Evolutionary conservation across 352 stramenopile genomes (phyloP).

Genomic region (Stramenopiles sp.): DNA sequence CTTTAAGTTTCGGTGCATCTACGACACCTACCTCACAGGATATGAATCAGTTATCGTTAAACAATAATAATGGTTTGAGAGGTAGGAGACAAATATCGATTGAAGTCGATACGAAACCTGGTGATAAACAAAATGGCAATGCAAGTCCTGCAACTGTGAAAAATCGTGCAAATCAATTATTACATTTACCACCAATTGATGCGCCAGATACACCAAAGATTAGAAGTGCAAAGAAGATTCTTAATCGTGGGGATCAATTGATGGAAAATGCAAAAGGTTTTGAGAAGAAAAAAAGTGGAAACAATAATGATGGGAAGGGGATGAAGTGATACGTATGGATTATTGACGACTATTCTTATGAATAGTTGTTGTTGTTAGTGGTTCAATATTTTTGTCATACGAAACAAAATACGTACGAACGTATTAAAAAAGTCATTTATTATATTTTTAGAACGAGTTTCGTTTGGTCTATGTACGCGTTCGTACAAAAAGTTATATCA

Average conservation of each 20-base stretch:
- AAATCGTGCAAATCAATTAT: neutral
- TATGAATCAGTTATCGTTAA: too few relatives aligned
- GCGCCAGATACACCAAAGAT: neutral
- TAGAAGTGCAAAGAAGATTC: neutral
- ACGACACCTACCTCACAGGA: neutral
- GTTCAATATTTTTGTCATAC: neutral
- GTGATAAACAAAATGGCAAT: neutral
- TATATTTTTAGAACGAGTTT: too few relatives aligned
- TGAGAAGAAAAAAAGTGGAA: neutral
- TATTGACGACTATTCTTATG: too few relatives aligned
- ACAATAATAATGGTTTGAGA: neutral
- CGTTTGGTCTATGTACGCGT: too few relatives aligned
- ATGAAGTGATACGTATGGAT: too few relatives aligned
- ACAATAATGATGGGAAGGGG: too few relatives aligned
- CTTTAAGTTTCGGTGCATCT: neutral
- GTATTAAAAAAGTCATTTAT: neutral
- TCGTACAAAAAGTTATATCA: neutral
- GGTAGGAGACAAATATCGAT: neutral
- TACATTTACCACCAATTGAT: neutral
- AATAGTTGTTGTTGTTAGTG: too few relatives aligned
- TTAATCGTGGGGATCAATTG: neutral
- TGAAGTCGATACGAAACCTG: neutral
- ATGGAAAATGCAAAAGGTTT: neutral
- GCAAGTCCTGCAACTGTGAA: neutral
- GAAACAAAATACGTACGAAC: neutral